Conservation (phyloP, 345 rosid genomes). For the Acer negundo region DNA sequence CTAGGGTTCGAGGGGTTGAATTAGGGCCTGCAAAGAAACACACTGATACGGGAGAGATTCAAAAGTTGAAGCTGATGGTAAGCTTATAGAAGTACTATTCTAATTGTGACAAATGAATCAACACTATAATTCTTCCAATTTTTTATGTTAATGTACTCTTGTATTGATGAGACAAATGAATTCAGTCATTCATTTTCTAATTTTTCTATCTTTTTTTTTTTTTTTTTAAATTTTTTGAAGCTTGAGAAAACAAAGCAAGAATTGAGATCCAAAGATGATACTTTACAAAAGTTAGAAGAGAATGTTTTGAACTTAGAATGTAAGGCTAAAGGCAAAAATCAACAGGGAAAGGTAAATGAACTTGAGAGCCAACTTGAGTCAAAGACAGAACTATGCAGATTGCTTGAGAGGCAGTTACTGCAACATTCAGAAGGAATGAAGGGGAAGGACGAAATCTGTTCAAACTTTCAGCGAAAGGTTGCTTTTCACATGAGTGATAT, state of each 20-base stretch:
- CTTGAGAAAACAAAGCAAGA: slow-evolving; percentile 49
- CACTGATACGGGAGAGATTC: slow-evolving; percentile 39
- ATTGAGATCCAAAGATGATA: slow-evolving; percentile 41
- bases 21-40: slow-evolving; percentile 46
- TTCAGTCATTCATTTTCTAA: neutral
- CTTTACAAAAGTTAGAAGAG: slow-evolving; percentile 34
- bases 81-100: neutral
- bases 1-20: slow-evolving; percentile 39
- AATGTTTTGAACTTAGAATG: slow-evolving; percentile 34
- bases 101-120: neutral
- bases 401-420: slow-evolving; percentile 33
- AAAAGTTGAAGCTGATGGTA: slow-evolving; percentile 42
- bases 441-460: slow-evolving; percentile 39
- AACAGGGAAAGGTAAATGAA: slow-evolving; percentile 38
- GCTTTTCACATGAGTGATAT: neutral
- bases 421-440: slow-evolving; percentile 42
- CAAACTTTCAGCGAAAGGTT: slow-evolving; percentile 38
- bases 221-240: slow-evolving; percentile 19
- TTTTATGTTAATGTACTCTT: neutral
- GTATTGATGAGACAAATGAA: neutral
- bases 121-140: neutral
- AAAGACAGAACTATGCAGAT: slow-evolving; percentile 28
- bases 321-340: slow-evolving; percentile 37
- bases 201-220: neutral
- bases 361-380: slow-evolving; percentile 37